Percentiles rank a stretch among this genome's conserved stretches.
These are phyloP conservation scores for Graphilbum ipis-grandicollis DNA, from an alignment of 2,329 filamentous ascomycete species.

Conservation along the genomic window DNA sequence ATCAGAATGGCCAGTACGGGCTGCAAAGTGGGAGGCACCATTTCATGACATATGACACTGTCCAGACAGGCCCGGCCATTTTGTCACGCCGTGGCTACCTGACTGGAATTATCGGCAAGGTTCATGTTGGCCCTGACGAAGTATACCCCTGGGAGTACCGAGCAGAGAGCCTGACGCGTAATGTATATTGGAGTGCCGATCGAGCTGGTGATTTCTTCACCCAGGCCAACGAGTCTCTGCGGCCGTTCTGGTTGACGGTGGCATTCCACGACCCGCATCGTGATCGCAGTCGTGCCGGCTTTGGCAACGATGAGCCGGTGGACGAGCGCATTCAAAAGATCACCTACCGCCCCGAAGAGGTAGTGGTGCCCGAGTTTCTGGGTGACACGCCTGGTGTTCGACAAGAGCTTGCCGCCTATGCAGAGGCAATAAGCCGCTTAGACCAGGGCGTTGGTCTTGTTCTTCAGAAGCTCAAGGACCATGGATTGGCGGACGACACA, in stretches of 20 bases:
- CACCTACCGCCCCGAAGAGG: constrained; percentile 13
- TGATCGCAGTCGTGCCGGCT: constrained; percentile 21
- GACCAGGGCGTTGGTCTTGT: constrained; percentile 24
- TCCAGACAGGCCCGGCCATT: constrained; percentile 22
- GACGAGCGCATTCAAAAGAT: constrained; percentile 10
- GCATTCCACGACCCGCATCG: constrained; percentile 29
- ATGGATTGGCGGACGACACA: constrained; percentile 18
- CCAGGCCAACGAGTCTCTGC: constrained; percentile 12
- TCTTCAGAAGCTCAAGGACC: constrained; percentile 15
- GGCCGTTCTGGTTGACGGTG: constrained; percentile 26
- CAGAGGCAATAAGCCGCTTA: constrained; percentile 21
- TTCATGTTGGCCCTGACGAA: constrained; percentile 24
- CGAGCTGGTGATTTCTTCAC: constrained; percentile 20
- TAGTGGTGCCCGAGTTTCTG: constrained; percentile 23
- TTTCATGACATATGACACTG: constrained; percentile 25
- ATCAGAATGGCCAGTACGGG: constrained; percentile 29
- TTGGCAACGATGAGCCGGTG: constrained; percentile 22
- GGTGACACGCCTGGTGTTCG: constrained; percentile 21
- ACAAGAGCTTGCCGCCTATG: constrained; percentile 24
- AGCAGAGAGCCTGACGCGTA: constrained; percentile 23
- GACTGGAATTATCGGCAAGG: constrained; percentile 29
- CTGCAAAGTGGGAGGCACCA: constrained; percentile 19
- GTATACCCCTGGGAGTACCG: constrained; percentile 24
- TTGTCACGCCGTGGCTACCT: constrained; percentile 22
- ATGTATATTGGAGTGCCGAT: constrained; percentile 23